Evolutionary conservation across 164 flowering plant species (phyloP).

Genomic region (Santalum album): DNA sequence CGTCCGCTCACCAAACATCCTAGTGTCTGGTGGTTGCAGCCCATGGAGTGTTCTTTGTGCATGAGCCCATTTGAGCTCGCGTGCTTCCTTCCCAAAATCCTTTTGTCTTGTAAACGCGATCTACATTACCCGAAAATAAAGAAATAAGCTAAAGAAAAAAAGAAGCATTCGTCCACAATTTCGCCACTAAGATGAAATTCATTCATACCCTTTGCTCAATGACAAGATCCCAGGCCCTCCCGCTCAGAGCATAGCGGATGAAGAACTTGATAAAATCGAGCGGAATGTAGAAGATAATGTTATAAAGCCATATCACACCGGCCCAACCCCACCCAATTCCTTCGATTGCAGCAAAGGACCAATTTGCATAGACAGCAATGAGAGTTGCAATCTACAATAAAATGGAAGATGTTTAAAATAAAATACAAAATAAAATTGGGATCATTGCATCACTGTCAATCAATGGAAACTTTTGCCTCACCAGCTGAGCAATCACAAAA

Average conservation of each 20-base stretch:
- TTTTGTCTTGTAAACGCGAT: conserved; percentile 76
- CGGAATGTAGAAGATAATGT: conserved; percentile 60
- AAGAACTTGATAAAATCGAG: conserved; percentile 71
- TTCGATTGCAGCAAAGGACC: conserved; percentile 74
- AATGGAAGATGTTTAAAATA: conserved; percentile 1
- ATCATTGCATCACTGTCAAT: no score
- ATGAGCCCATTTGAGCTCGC: conserved; percentile 84
- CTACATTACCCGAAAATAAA: conserved; percentile 22
- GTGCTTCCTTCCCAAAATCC: conserved; percentile 84
- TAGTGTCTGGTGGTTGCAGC: conserved; percentile 70
- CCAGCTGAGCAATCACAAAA: conserved; percentile 75
- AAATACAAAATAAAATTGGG: no score
- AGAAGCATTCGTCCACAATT: no score
- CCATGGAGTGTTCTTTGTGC: conserved; percentile 85
- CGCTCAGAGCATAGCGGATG: conserved; percentile 68
- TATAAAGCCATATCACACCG: conserved; percentile 83
- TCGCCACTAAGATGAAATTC: no score
- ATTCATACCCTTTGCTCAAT: conserved; percentile 66
- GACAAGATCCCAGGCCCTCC: conserved; percentile 86
- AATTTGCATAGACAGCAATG: conserved; percentile 77
- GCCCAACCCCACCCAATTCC: conserved; percentile 99
- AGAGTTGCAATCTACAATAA: conserved; percentile 61
- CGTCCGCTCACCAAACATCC: conserved; percentile 55
- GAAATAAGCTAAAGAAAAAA: not conserved
- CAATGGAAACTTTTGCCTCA: no score